Base-by-base conservation (phyloP, 495 filamentous ascomycete genomes). In the Xylaria curta region DNA sequence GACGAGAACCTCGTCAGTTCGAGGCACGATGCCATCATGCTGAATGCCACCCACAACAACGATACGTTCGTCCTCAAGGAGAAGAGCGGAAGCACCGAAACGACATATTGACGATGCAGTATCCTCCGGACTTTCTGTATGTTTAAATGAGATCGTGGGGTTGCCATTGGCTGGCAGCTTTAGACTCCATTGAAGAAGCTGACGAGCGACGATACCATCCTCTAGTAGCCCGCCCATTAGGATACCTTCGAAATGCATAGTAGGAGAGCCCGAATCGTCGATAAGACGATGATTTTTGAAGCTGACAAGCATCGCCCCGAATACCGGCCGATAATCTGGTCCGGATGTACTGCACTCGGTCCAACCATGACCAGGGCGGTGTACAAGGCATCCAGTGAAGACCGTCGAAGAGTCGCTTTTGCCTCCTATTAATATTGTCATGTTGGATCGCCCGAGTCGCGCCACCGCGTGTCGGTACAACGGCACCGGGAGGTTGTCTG, bases 381-480 rank as follows among this genome's bases (percentile, higher is more conserved):
- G 95, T 3, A 95, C 65, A 21, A 91, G 80, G 85, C 88, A 94
- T 3, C 87, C 89, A 36, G 84, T 79, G 26, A 91, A 85, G 6
- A 90, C 81, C 7, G 74, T 78, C 26, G 85, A 87, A 63, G 86
- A 76, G 40, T 85, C 88, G 5, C 86, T 85, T 76, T 89, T 93
- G 1, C 93, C 93, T n/a, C 92, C 92, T 77, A 88, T 89, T 15
- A 94, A 78, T 33, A 97, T 83, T 31, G 91, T 84, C 36, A 81
- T 59, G 71, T 74, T 74, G 26, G 77, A 81, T 24, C 72, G 65
- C 3, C 80, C 85, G 47, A 95, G 74, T 28, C 82, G 80, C 13
- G 91, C 78, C 40, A 92, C 89, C 73, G 87, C 87, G 76, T 97
- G 95, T 64, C 95, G 85, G 81, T 91, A 96, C 54, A 93, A 83